Evolutionary conservation across 805 yeast species (phyloP).

Genomic region (Teunomyces atbi): DNA sequence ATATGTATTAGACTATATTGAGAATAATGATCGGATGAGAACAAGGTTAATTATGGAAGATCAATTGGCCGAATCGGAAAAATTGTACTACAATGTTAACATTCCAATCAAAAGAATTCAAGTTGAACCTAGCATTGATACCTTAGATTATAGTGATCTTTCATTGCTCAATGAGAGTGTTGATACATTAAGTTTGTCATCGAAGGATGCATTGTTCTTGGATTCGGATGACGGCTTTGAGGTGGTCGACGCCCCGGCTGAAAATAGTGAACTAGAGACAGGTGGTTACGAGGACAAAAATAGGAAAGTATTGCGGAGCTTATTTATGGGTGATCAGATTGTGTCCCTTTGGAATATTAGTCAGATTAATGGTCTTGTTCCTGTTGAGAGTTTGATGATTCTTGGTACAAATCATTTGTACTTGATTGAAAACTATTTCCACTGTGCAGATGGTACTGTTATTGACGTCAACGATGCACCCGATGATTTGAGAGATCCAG

Average conservation of each 20-base stretch:
- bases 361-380: slow-evolving; percentile 71
- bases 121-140: slow-evolving; percentile 15
- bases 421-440: slow-evolving; percentile 67
- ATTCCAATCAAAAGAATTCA: slow-evolving; percentile 31
- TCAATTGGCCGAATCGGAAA: slow-evolving; percentile 44
- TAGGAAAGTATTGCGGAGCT: slow-evolving; percentile 67
- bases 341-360: slow-evolving; percentile 74
- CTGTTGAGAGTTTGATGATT: slow-evolving; percentile 72
- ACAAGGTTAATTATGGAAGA: slow-evolving; percentile 57
- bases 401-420: slow-evolving; percentile 65
- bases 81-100: slow-evolving; percentile 38
- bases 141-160: slow-evolving; percentile 15
- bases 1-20: slow-evolving; percentile 65
- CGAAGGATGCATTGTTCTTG: slow-evolving; percentile 10
- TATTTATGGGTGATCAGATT: slow-evolving; percentile 69
- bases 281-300: slow-evolving; percentile 60
- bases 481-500: slow-evolving; percentile 58
- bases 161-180: slow-evolving; percentile 16
- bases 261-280: slow-evolving; percentile 8
- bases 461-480: slow-evolving; percentile 70
- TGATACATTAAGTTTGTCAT: slow-evolving; percentile 25
- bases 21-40: slow-evolving; percentile 67
- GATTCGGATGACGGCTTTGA: slow-evolving; percentile 40
- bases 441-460: slow-evolving; percentile 49
- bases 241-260: slow-evolving; percentile 39